Percentiles rank a stretch among this genome's conserved stretches.
phyloP scores from a whole-genome alignment of 768 basidiomycete genomes.

The Auricularia cornea region DNA sequence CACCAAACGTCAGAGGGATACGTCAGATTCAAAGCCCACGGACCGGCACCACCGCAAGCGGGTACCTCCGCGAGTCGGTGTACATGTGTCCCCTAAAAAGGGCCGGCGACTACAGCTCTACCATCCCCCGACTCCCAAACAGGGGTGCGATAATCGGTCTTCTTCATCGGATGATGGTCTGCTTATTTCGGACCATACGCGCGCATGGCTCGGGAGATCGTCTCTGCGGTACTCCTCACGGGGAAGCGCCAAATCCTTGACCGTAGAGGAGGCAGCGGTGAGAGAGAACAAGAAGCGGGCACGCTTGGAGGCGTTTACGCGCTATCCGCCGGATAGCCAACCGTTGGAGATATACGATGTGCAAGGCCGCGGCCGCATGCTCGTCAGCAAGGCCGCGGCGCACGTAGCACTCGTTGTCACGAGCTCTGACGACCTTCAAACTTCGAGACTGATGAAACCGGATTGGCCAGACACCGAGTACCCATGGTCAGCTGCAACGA shows the following conservation, averaged over 20 bases:
- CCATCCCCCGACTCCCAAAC: conserved; percentile 26
- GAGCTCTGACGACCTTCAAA: background rate
- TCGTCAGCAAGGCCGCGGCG: conserved; percentile 48
- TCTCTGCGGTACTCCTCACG: background rate
- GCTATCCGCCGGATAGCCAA: conserved; percentile 21
- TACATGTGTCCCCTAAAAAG: conserved; percentile 62
- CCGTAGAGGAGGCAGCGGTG: conserved; percentile 31
- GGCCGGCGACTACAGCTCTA: conserved; percentile 67
- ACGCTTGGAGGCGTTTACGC: conserved; percentile 60
- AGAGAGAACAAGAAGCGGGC: conserved; percentile 59
- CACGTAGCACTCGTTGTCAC: conserved; percentile 17
- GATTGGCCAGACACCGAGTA: conserved; percentile 77
- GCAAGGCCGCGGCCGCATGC: conserved; percentile 60
- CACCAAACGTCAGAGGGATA: conserved; percentile 32
- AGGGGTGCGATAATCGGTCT: background rate
- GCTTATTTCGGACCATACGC: background rate
- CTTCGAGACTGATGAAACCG: conserved; percentile 30
- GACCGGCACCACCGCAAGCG: conserved; percentile 18
- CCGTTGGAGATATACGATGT: conserved; percentile 47
- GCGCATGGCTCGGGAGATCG: conserved; percentile 21
- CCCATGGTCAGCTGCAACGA: conserved; percentile 57
- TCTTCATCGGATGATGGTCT: background rate
- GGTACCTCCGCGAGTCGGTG: conserved; percentile 37
- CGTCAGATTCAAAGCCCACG: conserved; percentile 31
- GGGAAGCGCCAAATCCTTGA: conserved; percentile 1